Percentiles rank a stretch among this genome's conserved stretches.
Evolutionary conservation across 805 yeast genomes (phyloP).

Genomic region (Barnettozyma vustinii): DNA sequence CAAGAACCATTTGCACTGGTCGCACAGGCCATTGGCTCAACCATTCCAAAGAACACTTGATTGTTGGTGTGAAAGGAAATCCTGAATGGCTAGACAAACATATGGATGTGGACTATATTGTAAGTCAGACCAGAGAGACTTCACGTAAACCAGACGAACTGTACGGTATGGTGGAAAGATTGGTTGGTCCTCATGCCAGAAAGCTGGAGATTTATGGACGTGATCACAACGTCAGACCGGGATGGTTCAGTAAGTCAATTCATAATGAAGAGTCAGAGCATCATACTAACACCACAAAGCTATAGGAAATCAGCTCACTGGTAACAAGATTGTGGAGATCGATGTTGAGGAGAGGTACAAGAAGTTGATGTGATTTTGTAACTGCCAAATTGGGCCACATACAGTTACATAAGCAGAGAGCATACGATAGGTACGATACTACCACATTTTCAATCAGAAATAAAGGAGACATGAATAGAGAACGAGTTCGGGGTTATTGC

Average conservation of each 20-base stretch:
- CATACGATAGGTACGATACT: too few relatives aligned
- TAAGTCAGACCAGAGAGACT: constrained; percentile 82
- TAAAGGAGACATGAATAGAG: too few relatives aligned
- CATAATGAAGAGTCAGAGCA: not conserved
- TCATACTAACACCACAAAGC: constrained; percentile 28
- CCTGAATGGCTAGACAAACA: constrained; percentile 65
- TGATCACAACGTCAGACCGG: constrained; percentile 78
- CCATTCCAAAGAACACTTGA: constrained; percentile 86
- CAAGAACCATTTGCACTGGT: constrained; percentile 89
- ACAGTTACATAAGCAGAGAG: not conserved
- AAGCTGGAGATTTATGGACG: constrained; percentile 89
- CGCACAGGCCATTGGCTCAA: constrained; percentile 97
- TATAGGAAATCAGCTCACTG: constrained; percentile 72
- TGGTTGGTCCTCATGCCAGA: constrained; percentile 71
- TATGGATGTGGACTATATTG: constrained; percentile 71
- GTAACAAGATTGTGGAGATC: constrained; percentile 50
- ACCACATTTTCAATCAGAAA: too few relatives aligned
- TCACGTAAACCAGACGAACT: constrained; percentile 89
- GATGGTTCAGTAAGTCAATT: constrained; percentile 63
- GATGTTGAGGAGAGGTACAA: constrained; percentile 43
- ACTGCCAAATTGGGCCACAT: not conserved
- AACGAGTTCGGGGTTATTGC: not conserved
- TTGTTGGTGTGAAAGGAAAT: constrained; percentile 80
- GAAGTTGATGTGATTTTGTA: constrained; percentile 6
- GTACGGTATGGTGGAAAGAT: constrained; percentile 77